Base-by-base conservation (phyloP, 768 basidiomycete species). In the Kwoniella heveanensis region DNA sequence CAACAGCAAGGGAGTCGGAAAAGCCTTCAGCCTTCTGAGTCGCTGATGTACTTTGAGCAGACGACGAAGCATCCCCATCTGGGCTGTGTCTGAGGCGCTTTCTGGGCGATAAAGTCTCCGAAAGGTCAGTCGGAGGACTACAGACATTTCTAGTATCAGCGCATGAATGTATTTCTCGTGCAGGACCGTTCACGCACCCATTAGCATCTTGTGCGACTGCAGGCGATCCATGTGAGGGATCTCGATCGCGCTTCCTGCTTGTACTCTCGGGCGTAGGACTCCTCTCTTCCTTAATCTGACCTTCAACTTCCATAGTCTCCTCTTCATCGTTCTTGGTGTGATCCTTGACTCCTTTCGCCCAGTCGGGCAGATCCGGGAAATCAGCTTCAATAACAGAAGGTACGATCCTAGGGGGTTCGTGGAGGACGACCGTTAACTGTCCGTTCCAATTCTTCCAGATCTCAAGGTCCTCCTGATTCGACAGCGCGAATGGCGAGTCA, bases 381-480 rank as follows among this genome's bases (percentile, higher is more conserved):
- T 68, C 48, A 2, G 46, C 61, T 26, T 62, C 62, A 17, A 78
- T 70, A 1, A 54, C 24, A 0, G 54, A 12, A 2, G 78, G 78
- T 10, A 79, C 71, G 19, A 78, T 66, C 7, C 72, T 66, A 30
- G 69, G 69, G 2, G 65, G 68, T 52, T 77, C 76, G 30, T 72
- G 64, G 36, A 25, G 52, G 1, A 75, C 73, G 7, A 77, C 71
- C 8, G 63, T 70, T 32, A 79, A 55, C 13, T 66, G 57, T 1
- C 74, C 77, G n/a, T 59, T 56, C 74, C 77, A 77, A 5, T 65
- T 57, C 32, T 67, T 64, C 78, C 78, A 79, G 17, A 74, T 64
- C n/a, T 65, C 69, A 8, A 74, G 68, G 52, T 79, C 77, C 6
- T 57, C 70, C 7, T 52, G 48, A 49, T 77, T 66, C 6, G 60